These are phyloP conservation scores for Exophiala calicioides DNA, from an alignment of 2,329 filamentous ascomycete genomes.

Conservation along the genomic window DNA sequence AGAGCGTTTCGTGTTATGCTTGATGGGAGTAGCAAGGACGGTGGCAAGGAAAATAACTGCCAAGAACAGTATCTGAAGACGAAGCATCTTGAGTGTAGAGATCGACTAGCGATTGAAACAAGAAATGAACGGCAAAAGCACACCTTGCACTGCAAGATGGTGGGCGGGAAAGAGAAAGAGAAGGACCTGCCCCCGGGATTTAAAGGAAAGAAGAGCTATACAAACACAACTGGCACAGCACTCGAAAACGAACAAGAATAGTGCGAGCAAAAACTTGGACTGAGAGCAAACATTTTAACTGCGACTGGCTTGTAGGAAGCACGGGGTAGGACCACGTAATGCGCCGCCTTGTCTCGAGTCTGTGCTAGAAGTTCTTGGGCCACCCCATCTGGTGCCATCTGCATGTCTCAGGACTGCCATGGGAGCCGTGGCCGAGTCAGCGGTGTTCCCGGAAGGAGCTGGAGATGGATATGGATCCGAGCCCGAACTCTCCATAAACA, in stretches of 20 bases:
- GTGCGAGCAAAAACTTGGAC: conserved; percentile 19
- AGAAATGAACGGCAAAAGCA: conserved; percentile 10
- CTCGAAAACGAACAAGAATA: conserved; percentile 23
- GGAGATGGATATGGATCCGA: conserved; percentile 17
- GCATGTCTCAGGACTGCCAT: conserved; percentile 26
- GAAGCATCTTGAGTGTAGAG: conserved; percentile 25
- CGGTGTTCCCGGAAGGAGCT: conserved; percentile 13
- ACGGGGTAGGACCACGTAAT: not conserved
- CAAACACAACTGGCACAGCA: conserved; percentile 16
- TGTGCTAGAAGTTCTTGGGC: conserved; percentile 17
- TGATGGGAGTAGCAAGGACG: conserved; percentile 39
- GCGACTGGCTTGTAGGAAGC: not conserved
- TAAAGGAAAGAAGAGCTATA: conserved; percentile 12
- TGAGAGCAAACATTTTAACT: conserved; percentile 22
- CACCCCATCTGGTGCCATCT: conserved; percentile 19
- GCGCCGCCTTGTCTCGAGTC: conserved; percentile 23
- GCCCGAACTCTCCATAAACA: conserved; percentile 17
- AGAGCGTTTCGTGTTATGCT: conserved; percentile 42
- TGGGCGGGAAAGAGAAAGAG: conserved; percentile 24
- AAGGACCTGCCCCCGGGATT: conserved; percentile 26
- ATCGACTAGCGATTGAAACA: conserved; percentile 18
- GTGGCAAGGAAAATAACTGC: conserved; percentile 36
- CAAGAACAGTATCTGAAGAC: conserved; percentile 28
- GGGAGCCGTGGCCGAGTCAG: conserved; percentile 12
- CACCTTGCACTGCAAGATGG: conserved; percentile 9